phyloP scores from a whole-genome alignment of 2,329 filamentous ascomycete genomes.

The Lomentospora prolificans region DNA sequence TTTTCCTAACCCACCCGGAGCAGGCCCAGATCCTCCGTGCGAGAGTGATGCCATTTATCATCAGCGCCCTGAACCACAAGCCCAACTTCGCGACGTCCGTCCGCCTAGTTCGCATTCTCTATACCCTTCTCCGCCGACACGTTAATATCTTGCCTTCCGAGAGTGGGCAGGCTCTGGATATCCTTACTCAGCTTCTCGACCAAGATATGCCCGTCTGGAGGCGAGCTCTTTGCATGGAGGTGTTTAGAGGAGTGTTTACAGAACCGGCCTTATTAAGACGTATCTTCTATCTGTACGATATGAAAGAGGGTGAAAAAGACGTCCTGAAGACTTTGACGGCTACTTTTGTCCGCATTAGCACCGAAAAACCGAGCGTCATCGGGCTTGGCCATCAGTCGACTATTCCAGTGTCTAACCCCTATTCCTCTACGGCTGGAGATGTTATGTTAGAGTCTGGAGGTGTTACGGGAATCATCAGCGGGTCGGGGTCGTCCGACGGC shows the following conservation, averaged over 20 bases:
- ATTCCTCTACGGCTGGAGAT: constrained; percentile 54
- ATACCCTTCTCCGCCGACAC: constrained; percentile 70
- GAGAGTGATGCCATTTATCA: constrained; percentile 74
- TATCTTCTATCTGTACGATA: constrained; percentile 75
- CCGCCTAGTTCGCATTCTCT: constrained; percentile 71
- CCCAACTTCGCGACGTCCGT: constrained; percentile 75
- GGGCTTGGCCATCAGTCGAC: constrained; percentile 85
- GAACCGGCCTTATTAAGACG: constrained; percentile 69
- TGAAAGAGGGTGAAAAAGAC: constrained; percentile 58
- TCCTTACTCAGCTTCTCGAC: constrained; percentile 79
- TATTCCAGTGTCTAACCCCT: constrained; percentile 55
- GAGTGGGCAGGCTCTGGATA: constrained; percentile 70
- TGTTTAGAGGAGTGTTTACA: constrained; percentile 76
- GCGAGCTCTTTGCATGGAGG: constrained; percentile 79
- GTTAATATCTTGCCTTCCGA: constrained; percentile 65
- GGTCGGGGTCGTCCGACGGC: constrained; percentile 56
- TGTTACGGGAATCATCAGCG: constrained; percentile 76
- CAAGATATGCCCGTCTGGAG: constrained; percentile 82
- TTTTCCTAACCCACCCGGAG: constrained; percentile 71
- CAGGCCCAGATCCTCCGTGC: constrained; percentile 68
- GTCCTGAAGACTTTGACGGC: constrained; percentile 76
- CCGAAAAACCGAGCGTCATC: constrained; percentile 82
- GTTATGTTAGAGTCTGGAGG: constrained; percentile 84
- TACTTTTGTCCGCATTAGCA: constrained; percentile 83
- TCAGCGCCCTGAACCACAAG: constrained; percentile 66